Evolutionary conservation across 2,329 filamentous ascomycete genomes (phyloP).

Genomic region (Aspergillus sojae): DNA sequence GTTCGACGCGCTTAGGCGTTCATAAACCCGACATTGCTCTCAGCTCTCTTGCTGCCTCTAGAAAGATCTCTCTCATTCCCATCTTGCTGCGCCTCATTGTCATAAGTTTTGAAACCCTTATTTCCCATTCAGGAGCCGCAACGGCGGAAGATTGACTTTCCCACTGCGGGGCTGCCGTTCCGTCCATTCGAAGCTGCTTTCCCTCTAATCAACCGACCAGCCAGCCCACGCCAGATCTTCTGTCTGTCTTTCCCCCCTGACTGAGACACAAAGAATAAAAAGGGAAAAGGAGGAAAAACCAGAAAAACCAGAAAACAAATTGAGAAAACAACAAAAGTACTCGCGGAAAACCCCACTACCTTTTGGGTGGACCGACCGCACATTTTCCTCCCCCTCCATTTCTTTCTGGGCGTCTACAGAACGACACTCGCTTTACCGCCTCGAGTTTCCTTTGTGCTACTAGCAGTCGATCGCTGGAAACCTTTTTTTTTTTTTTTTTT

Average conservation of each 20-base stretch:
- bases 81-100: constrained; percentile 4
- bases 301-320: background rate
- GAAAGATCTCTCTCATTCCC: background rate
- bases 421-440: constrained; percentile 8
- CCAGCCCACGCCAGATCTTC: constrained; percentile 7
- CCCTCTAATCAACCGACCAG: constrained; percentile 7
- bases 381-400: constrained; percentile 4
- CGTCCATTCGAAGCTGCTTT: constrained; percentile 13
- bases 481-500: background rate
- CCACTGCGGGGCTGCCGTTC: constrained; percentile 20
- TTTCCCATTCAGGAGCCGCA: constrained; percentile 6
- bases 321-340: background rate
- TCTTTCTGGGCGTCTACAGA: constrained; percentile 5
- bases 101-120: background rate
- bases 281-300: background rate
- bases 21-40: constrained; percentile 16
- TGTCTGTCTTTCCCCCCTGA: constrained; percentile 3
- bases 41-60: background rate
- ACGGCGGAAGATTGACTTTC: constrained; percentile 14
- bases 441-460: background rate
- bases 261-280: background rate
- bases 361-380: background rate
- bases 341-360: constrained; percentile 2
- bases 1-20: background rate
- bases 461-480: constrained; percentile 13